phyloP scores from a whole-genome alignment of 1,139 yeast species.

The Yamadazyma atlantica region DNA sequence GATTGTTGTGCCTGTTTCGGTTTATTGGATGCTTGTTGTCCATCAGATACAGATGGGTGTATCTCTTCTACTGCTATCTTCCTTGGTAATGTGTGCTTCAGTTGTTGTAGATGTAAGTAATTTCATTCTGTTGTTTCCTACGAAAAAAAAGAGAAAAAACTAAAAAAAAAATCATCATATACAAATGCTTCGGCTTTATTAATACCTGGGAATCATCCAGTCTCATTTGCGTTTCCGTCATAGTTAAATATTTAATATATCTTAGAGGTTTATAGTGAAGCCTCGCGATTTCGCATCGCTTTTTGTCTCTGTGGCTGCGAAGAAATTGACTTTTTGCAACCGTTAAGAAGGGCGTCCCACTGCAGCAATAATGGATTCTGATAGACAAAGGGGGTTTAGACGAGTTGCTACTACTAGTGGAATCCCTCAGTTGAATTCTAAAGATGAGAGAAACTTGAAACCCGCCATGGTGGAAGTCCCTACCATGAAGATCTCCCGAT shows the following conservation, averaged over 20 bases:
- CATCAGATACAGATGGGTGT: conserved; percentile 43
- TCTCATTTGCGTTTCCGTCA: neutral
- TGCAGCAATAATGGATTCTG: neutral
- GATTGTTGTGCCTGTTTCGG: conserved; percentile 44
- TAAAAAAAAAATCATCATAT: too few species aligned
- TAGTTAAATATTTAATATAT: neutral
- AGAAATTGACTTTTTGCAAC: conserved; percentile 2
- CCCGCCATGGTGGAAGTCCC: too few species aligned
- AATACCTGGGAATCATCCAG: too few species aligned
- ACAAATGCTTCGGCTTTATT: too few species aligned
- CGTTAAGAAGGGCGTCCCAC: neutral
- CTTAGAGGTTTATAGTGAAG: neutral
- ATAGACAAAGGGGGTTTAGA: neutral
- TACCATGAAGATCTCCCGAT: neutral
- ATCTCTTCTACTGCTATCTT: conserved; percentile 36
- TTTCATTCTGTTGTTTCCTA: too few species aligned
- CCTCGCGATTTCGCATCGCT: too few species aligned
- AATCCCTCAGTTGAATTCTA: conserved; percentile 1
- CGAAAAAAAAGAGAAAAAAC: too few species aligned
- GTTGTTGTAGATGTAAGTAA: conserved; percentile 33
- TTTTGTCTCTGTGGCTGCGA: neutral
- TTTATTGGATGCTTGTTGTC: conserved; percentile 42
- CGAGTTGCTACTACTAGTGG: conserved; percentile 2
- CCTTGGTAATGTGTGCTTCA: conserved; percentile 37
- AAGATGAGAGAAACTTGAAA: neutral